Evolutionary conservation across 2,329 filamentous ascomycete genomes (phyloP).

Genomic region (Aspergillus sp.): DNA sequence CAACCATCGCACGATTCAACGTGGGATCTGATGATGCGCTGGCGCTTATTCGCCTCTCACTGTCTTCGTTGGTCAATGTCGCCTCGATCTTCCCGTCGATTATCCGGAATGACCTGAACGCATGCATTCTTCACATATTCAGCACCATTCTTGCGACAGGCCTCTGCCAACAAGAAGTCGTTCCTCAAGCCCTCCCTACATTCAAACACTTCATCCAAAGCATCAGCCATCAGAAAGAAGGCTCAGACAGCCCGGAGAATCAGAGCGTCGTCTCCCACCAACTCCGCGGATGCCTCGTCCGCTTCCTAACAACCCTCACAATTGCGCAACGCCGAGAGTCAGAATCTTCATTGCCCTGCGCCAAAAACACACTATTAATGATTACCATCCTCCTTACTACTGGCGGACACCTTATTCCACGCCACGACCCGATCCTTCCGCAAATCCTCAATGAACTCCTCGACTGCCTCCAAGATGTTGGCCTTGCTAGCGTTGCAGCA

Average conservation of each 20-base stretch:
- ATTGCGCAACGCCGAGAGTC: slow-evolving; percentile 53
- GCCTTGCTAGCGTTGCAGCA: slow-evolving; percentile 76
- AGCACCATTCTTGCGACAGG: slow-evolving; percentile 87
- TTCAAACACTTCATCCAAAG: slow-evolving; percentile 86
- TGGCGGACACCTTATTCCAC: slow-evolving; percentile 69
- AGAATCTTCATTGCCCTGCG: slow-evolving; percentile 77
- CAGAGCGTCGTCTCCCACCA: slow-evolving; percentile 62
- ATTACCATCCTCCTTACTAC: slow-evolving; percentile 86
- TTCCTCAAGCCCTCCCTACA: slow-evolving; percentile 85
- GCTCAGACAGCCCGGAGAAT: slow-evolving; percentile 29
- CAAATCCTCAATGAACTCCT: slow-evolving; percentile 77
- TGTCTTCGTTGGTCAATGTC: slow-evolving; percentile 89
- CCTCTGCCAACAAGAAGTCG: slow-evolving; percentile 80
- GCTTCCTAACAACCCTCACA: slow-evolving; percentile 71
- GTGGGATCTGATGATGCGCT: slow-evolving; percentile 81
- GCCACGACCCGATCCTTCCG: slow-evolving; percentile 71
- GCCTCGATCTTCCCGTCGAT: slow-evolving; percentile 94
- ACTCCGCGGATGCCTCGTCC: slow-evolving; percentile 76
- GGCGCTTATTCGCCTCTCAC: slow-evolving; percentile 72
- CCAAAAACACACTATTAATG: slow-evolving; percentile 88
- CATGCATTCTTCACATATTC: slow-evolving; percentile 96
- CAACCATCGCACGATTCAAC: slow-evolving; percentile 67
- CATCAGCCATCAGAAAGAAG: slow-evolving; percentile 53
- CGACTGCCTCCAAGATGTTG: slow-evolving; percentile 69
- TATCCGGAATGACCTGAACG: slow-evolving; percentile 93